Percentiles rank a stretch among this genome's conserved stretches.
Evolutionary conservation across 1,139 yeast genomes (phyloP).

Genomic region (Suhomyces bokatorum): DNA sequence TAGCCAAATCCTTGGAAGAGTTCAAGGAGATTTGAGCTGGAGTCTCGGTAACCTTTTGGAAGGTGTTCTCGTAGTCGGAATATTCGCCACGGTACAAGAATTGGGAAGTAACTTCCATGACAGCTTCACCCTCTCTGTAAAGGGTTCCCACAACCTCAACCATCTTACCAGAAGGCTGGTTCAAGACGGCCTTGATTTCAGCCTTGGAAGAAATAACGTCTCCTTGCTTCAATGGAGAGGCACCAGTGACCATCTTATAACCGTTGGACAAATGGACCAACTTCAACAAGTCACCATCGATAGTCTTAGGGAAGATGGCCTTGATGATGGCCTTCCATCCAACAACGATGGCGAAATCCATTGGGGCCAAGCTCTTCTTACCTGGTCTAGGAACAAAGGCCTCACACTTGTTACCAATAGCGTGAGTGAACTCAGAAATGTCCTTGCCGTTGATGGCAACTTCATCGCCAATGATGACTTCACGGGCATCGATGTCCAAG

Average conservation of each 20-base stretch:
- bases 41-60: slow-evolving; percentile 83
- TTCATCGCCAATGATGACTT: slow-evolving; percentile 70
- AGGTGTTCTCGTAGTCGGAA: slow-evolving; percentile 85
- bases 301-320: slow-evolving; percentile 93
- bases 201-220: slow-evolving; percentile 84
- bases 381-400: slow-evolving; percentile 91
- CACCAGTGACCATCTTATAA: slow-evolving; percentile 91
- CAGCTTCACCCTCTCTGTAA: slow-evolving; percentile 71
- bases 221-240: slow-evolving; percentile 84
- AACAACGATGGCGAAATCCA: slow-evolving; percentile 98
- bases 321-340: slow-evolving; percentile 98
- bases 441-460: slow-evolving; percentile 72
- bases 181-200: slow-evolving; percentile 81
- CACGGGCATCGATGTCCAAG: slow-evolving; percentile 65
- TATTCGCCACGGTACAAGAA: slow-evolving; percentile 96
- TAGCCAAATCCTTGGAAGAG: slow-evolving; percentile 87
- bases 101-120: slow-evolving; percentile 91
- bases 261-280: slow-evolving; percentile 95
- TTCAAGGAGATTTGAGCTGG: slow-evolving; percentile 78
- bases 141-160: slow-evolving; percentile 95
- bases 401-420: slow-evolving; percentile 95
- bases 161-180: slow-evolving; percentile 90
- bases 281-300: slow-evolving; percentile 93
- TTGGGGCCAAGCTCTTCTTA: slow-evolving; percentile 86
- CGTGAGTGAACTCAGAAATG: slow-evolving; percentile 91